A percentile compares a stretch with the other conserved stretches of the same genome.
Evolutionary conservation across 148 eudicot species (phyloP).

Genomic region (Talinum fruticosum): DNA sequence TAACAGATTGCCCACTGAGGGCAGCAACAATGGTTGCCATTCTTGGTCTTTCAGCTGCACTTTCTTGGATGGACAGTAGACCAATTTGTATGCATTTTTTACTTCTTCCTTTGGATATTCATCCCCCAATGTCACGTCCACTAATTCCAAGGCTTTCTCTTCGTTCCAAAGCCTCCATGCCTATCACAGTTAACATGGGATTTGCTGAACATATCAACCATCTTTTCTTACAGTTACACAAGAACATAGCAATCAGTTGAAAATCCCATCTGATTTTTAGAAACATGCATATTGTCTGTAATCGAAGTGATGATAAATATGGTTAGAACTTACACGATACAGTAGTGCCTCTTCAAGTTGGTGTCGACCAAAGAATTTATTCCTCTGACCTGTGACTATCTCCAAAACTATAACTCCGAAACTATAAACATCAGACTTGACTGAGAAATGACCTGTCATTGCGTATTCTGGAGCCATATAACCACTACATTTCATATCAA

Average conservation of each 20-base stretch:
- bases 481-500: not conserved
- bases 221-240: no score
- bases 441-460: not conserved
- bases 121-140: not conserved
- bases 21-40: not conserved
- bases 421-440: not conserved
- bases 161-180: slow-evolving; percentile 5
- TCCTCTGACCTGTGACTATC: not conserved
- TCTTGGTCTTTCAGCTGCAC: not conserved
- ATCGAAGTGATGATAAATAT: not conserved
- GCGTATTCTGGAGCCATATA: slow-evolving; percentile 4
- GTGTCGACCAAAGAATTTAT: not conserved
- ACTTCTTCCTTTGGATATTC: not conserved
- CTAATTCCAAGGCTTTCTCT: not conserved
- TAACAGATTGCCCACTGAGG: not conserved
- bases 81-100: not conserved
- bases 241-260: no score
- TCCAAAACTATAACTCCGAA: not conserved
- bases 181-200: not conserved
- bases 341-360: not conserved
- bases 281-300: no score
- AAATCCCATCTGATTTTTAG: no score
- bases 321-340: not conserved
- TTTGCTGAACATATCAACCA: not conserved
- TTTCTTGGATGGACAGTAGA: not conserved